Evolutionary conservation across 2,329 filamentous ascomycete species (phyloP).

Genomic region (Botrytis tulipae): DNA sequence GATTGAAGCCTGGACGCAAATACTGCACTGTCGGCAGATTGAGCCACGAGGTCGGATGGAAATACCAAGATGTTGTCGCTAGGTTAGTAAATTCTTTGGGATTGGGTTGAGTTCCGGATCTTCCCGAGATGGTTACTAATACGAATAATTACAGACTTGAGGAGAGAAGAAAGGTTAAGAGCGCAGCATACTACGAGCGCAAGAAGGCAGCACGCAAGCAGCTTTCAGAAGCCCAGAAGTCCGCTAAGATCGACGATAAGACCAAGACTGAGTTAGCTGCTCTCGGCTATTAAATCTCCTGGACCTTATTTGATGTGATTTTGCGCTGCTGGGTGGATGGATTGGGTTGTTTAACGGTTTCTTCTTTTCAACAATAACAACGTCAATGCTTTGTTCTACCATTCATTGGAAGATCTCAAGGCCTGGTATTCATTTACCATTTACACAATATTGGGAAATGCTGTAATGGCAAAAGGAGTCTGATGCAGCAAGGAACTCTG

Average conservation of each 20-base stretch:
- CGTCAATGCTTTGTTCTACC: slow-evolving; percentile 40
- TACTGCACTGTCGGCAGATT: slow-evolving; percentile 99
- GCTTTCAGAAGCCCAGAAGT: slow-evolving; percentile 90
- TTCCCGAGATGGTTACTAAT: slow-evolving; percentile 25
- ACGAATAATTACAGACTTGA: slow-evolving; percentile 68
- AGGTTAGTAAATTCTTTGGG: slow-evolving; percentile 62
- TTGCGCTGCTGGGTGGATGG: slow-evolving; percentile 23
- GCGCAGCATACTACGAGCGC: slow-evolving; percentile 98
- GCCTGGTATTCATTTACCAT: slow-evolving; percentile 29
- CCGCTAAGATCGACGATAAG: slow-evolving; percentile 81
- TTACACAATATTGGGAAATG: slow-evolving; percentile 36
- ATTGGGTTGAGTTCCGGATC: background rate
- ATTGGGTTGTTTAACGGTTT: slow-evolving; percentile 32
- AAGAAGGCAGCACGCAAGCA: slow-evolving; percentile 96
- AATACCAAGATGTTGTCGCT: slow-evolving; percentile 99
- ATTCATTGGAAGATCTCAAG: slow-evolving; percentile 35
- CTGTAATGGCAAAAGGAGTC: slow-evolving; percentile 34
- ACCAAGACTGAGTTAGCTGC: slow-evolving; percentile 83
- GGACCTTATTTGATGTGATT: slow-evolving; percentile 33
- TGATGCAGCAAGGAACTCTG: slow-evolving; percentile 35
- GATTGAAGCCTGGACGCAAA: slow-evolving; percentile 98
- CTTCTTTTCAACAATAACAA: slow-evolving; percentile 30
- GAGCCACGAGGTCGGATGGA: slow-evolving; percentile 99
- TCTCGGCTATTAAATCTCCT: slow-evolving; percentile 76
- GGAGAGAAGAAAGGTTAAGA: slow-evolving; percentile 99